These are phyloP conservation scores for Hericium alpestre DNA, from an alignment of 768 basidiomycete genomes.

Conservation along the genomic window DNA sequence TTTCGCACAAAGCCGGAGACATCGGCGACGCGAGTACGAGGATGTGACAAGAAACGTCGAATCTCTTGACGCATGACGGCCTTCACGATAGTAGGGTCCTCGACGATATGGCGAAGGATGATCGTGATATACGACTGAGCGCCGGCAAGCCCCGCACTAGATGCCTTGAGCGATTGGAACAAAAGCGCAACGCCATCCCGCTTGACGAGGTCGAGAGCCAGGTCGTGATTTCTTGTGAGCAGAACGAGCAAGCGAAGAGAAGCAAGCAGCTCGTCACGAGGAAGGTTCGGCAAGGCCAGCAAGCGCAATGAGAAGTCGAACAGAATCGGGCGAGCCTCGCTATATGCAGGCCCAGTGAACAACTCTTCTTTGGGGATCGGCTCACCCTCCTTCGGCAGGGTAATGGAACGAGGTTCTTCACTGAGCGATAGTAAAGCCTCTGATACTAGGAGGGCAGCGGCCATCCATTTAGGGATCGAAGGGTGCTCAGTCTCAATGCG, in stretches of 20 bases:
- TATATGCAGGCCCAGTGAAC: constrained; percentile 47
- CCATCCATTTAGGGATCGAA: constrained; percentile 73
- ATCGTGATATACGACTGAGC: constrained; percentile 78
- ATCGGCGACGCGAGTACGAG: constrained; percentile 62
- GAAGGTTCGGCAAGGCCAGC: constrained; percentile 51
- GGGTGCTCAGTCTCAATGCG: constrained; percentile 44
- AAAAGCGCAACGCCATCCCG: constrained; percentile 52
- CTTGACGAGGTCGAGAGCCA: constrained; percentile 60
- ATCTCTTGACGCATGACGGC: constrained; percentile 76
- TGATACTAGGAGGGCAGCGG: constrained; percentile 73
- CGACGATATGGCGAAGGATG: constrained; percentile 86
- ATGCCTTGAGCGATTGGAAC: constrained; percentile 54
- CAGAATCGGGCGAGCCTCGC: constrained; percentile 50
- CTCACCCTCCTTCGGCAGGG: constrained; percentile 64
- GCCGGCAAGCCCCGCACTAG: constrained; percentile 41
- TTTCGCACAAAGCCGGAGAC: constrained; percentile 62
- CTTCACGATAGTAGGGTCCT: constrained; percentile 56
- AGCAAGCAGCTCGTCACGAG: constrained; percentile 75
- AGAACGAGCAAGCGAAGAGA: constrained; percentile 75
- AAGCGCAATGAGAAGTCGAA: constrained; percentile 72
- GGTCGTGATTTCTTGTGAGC: constrained; percentile 61
- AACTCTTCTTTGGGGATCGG: constrained; percentile 41
- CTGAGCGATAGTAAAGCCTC: constrained; percentile 73
- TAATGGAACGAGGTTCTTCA: constrained; percentile 57
- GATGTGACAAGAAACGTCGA: constrained; percentile 66